Base-by-base conservation (phyloP, 345 rosid species). In the Eucalyptus marginata region DNA sequence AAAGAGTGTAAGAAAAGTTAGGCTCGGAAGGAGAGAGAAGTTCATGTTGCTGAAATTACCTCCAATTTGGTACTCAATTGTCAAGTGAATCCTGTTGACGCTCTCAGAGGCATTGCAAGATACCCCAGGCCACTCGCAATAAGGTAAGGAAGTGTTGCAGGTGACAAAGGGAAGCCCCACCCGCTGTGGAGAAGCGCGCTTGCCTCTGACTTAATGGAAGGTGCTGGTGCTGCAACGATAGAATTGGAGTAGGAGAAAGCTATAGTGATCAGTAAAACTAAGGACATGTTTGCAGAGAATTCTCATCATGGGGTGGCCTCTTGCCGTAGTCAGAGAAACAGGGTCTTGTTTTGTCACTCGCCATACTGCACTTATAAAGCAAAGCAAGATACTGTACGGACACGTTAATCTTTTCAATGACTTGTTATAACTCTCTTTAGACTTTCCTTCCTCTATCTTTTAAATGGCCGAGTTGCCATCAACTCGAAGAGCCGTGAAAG, bases 1-100 rank as follows among this genome's bases (percentile, higher is more conserved):
- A 50, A 15, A 50, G 54, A 50, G 17, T 15, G 15, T 17, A 16
- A 15, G 44, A 1, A 7, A 59, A 15, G 14, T 49, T 20, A 91
- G 86, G 87, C 90, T 87, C 7, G 88, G 89, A 13, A 91, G 56
- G 87, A 79, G 89, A 59, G 93, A 88, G 52, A 90, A 87, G 12
- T 25, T 25, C 66, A 59, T 25, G 66, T 13, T 10, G 66, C 66
- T 25, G 6, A 59, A 59, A 59, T 59, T 10, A 25, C n/a, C 36
- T 46, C 43, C 47, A 5, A 71, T 33, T 22, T 18, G 2, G 5
- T 27, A 20, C 17, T 50, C 54, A 12, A 43, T 43, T 43, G 54
- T 24, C 5, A 11, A 2, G 66, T 11, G 3, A 25, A 12, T 25
- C 27, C 4, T 2, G n/a, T 5, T 3, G 66, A 25, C n/a, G n/a